phyloP scores from a whole-genome alignment of 306 rosid species.

The Styphnolobium japonicum region DNA sequence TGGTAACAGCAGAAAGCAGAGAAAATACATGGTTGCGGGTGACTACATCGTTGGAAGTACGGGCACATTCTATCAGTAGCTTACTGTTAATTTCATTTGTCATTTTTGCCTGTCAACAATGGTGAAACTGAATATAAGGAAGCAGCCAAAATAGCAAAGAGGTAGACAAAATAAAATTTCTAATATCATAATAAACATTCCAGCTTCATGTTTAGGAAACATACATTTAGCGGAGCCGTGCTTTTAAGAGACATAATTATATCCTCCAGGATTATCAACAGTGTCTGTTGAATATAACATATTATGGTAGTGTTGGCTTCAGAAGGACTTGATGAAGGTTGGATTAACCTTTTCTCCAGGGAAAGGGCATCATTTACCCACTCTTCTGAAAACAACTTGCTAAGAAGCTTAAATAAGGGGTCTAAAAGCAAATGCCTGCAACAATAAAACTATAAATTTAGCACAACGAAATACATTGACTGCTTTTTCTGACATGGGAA shows the following conservation, averaged over 20 bases:
- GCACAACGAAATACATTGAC: conserved; percentile 6
- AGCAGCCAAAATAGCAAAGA: conserved; percentile 2
- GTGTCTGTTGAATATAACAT: conserved; percentile 68
- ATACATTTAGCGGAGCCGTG: conserved; percentile 40
- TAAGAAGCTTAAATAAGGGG: conserved; percentile 65
- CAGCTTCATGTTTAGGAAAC: conserved; percentile 2
- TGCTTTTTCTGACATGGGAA: background rate
- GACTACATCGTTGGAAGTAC: conserved; percentile 42
- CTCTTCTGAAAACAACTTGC: conserved; percentile 50
- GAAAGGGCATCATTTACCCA: conserved; percentile 42
- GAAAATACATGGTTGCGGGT: conserved; percentile 80
- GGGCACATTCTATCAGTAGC: conserved; percentile 67
- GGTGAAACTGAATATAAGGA: background rate
- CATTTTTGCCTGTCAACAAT: conserved; percentile 47
- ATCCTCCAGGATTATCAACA: conserved; percentile 76
- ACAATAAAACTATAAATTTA: conserved; percentile 29
- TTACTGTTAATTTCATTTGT: conserved; percentile 44
- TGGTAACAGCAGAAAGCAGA: conserved; percentile 59
- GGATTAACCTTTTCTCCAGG: conserved; percentile 28
- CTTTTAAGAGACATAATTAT: conserved; percentile 49
- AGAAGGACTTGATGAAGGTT: conserved; percentile 28
- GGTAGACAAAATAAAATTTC: background rate
- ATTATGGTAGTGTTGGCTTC: conserved; percentile 32
- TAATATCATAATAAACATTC: background rate
- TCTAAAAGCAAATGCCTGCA: conserved; percentile 69